Evolutionary conservation across 345 rosid species (phyloP).

Genomic region (Lumnitzera littorea): DNA sequence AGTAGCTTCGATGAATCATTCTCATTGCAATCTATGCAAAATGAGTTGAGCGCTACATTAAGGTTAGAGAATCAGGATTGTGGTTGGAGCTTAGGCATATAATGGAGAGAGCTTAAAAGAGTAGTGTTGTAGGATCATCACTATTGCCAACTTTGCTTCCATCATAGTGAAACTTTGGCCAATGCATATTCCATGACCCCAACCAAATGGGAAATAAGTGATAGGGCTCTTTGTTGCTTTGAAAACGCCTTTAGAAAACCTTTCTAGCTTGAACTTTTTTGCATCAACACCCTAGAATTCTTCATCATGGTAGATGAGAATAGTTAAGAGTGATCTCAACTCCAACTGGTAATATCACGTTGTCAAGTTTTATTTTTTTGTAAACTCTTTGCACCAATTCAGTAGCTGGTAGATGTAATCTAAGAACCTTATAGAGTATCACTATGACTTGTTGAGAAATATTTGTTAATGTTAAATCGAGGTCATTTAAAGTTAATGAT

Average conservation of each 20-base stretch:
- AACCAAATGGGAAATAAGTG: conserved; percentile 55
- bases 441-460: no score
- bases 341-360: conserved; percentile 17
- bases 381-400: conserved; percentile 26
- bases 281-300: conserved; percentile 63
- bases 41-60: conserved; percentile 56
- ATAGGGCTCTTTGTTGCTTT: conserved; percentile 52
- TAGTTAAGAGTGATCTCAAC: conserved; percentile 32
- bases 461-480: no score
- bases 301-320: conserved; percentile 45
- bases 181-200: conserved; percentile 56
- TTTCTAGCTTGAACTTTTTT: conserved; percentile 52
- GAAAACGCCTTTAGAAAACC: conserved; percentile 56
- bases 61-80: conserved; percentile 36
- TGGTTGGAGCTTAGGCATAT: conserved; percentile 24
- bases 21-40: conserved; percentile 13
- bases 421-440: conserved; percentile 4
- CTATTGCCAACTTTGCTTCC: conserved; percentile 43
- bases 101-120: no score
- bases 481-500: no score
- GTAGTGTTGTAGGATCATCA: conserved; percentile 24
- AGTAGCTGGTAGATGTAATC: conserved; percentile 50
- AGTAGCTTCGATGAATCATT: no score
- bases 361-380: conserved; percentile 43
- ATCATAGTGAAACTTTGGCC: conserved; percentile 59